These are phyloP conservation scores for Ballota nigra DNA, from an alignment of 257 asterid species.

Conservation along the genomic window DNA sequence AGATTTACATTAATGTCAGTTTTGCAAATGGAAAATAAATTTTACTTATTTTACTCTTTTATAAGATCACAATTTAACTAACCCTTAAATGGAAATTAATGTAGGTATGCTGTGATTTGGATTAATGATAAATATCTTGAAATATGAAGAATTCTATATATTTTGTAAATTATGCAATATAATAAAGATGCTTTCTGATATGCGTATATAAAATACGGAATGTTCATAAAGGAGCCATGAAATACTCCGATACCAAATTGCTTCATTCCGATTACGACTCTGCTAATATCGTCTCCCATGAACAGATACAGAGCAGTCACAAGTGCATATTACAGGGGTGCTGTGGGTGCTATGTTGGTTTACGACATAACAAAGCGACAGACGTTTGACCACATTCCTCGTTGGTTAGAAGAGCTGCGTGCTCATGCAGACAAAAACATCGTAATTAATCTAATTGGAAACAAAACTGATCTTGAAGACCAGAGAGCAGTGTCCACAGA, in stretches of 20 bases:
- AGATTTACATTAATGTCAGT: neutral
- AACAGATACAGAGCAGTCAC: constrained; percentile 84
- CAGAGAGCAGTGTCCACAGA: constrained; percentile 65
- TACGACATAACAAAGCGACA: constrained; percentile 70
- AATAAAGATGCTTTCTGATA: neutral
- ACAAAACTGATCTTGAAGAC: constrained; percentile 74
- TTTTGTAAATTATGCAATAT: neutral
- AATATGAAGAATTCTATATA: neutral
- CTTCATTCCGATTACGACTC: neutral
- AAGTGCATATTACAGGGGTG: constrained; percentile 78
- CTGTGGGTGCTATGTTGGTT: constrained; percentile 76
- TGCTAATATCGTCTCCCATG: neutral
- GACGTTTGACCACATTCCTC: constrained; percentile 79
- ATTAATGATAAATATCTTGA: neutral
- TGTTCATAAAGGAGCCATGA: neutral
- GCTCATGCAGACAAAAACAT: constrained; percentile 62
- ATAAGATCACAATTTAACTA: neutral
- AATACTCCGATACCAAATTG: neutral
- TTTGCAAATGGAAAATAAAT: neutral
- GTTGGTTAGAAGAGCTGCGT: constrained; percentile 65
- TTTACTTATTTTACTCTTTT: neutral
- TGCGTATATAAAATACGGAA: neutral
- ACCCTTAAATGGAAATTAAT: no score
- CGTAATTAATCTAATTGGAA: constrained; percentile 67
- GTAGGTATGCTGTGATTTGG: neutral